phyloP scores from a whole-genome alignment of 2,329 filamentous ascomycete species.

The Exophiala oligosperma region DNA sequence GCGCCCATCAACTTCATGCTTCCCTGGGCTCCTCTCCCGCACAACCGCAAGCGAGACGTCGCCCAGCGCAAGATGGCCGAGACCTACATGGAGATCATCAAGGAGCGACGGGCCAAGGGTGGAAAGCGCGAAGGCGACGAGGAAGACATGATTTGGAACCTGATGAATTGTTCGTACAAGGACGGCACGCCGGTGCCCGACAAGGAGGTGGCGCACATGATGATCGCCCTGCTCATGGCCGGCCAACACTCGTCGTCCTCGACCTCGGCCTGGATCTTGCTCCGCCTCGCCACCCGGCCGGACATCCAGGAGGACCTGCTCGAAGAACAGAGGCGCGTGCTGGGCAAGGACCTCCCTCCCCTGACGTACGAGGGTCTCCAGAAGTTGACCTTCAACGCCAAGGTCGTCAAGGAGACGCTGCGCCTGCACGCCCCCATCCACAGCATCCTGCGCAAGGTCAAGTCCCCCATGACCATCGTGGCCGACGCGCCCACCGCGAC shows the following conservation, averaged over 20 bases:
- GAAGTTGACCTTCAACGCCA: conserved; percentile 60
- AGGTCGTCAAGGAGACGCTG: conserved; percentile 71
- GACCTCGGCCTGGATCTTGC: conserved; percentile 74
- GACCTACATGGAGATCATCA: conserved; percentile 71
- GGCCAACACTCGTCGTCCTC: conserved; percentile 80
- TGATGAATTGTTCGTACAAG: conserved; percentile 77
- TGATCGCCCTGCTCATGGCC: conserved; percentile 84
- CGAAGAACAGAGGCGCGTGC: conserved; percentile 60
- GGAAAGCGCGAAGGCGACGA: conserved; percentile 50
- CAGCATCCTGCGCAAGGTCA: conserved; percentile 71
- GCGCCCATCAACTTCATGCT: conserved; percentile 80
- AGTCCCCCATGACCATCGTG: conserved; percentile 60
- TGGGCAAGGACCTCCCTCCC: conserved; percentile 56
- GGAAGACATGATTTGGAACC: conserved; percentile 74
- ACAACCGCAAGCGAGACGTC: conserved; percentile 69
- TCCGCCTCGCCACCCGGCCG: conserved; percentile 69
- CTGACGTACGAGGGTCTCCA: conserved; percentile 62
- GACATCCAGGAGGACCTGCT: conserved; percentile 70
- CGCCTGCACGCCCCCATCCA: conserved; percentile 72
- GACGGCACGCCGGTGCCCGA: conserved; percentile 68
- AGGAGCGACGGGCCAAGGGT: conserved; percentile 54
- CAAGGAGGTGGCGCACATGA: conserved; percentile 77
- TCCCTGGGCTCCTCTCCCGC: conserved; percentile 74
- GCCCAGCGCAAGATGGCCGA: conserved; percentile 70
- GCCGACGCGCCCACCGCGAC: conserved; percentile 64